Evolutionary conservation across 1,284 basidiomycete genomes (phyloP), one percentile per base, ranked within the genome.

Genomic region (Cutaneotrichosporon arboriforme): DNA sequence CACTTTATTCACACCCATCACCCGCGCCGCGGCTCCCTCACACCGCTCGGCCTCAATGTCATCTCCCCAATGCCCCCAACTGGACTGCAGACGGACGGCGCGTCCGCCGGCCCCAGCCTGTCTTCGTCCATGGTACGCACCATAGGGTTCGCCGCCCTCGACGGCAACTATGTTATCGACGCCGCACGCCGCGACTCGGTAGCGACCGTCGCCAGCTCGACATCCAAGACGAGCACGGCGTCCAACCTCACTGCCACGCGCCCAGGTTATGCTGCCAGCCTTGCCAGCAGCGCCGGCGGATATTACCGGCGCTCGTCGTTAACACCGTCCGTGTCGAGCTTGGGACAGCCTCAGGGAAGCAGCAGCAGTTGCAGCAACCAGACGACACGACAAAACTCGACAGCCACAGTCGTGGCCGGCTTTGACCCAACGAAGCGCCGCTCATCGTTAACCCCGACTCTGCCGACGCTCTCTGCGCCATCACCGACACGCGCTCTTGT

Each of bases 1-100:
- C 60, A 62, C 45, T 76, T 68, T 58, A 76, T 76, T 37, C 74
- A 76, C 55, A 76, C 74, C 15, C 73, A 76, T 52, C 73, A 74
- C 48, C 74, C 74, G 4, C 66, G 73, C 23, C 65, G 74, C 8
- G 68, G 66, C 1, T 74, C 72, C 9, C 63, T 72, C 52, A 74
- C 70, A 4, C 74, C 74, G 3, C 60, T 74, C 12, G 72, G 71
- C 7, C 63, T 76, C 9, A 68, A 76, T 48, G 63, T 74, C 52
- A 74, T 76, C 45, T 72, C 73, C 1, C 74, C 74, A 17, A 66
- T 71, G 2, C 52, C 70, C 1, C 73, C 49, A 7, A 55, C 53
- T 26, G 43, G 53, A 8, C 46, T 47, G 8, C 44, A 41, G 21
- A 17, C 48, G 3, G 33, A 50, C 23, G 52, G 57, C 17, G 43